A percentile compares a stretch with the other conserved stretches of the same genome.
Evolutionary conservation across 306 rosid species (phyloP).

Genomic region (Vigna hirtella): DNA sequence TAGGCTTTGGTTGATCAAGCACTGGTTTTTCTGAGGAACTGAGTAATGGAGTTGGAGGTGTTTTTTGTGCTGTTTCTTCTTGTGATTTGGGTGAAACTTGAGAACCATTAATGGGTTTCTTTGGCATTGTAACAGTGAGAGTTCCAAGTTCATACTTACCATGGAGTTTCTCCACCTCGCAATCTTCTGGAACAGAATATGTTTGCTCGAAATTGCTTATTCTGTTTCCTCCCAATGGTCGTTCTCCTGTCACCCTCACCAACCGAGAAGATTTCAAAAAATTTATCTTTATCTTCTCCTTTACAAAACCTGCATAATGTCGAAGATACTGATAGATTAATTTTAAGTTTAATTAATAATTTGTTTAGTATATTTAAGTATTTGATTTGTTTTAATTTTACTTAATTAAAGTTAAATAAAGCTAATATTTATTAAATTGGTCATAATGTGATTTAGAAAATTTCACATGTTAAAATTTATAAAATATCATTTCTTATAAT

Average conservation of each 20-base stretch:
- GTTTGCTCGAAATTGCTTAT: constrained; percentile 54
- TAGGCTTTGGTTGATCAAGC: constrained; percentile 1
- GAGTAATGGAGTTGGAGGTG: not conserved
- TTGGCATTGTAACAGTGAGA: constrained; percentile 64
- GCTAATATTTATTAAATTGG: too few relatives aligned
- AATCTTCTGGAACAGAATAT: constrained; percentile 48
- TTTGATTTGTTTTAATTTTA: too few relatives aligned
- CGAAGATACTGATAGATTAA: not conserved
- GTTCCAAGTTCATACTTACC: constrained; percentile 48
- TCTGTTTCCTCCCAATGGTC: constrained; percentile 46
- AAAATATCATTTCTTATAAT: too few relatives aligned
- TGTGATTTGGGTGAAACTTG: constrained; percentile 19
- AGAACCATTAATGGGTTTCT: constrained; percentile 29
- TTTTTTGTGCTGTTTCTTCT: constrained; percentile 31
- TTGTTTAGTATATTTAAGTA: too few relatives aligned
- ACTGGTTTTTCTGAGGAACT: constrained; percentile 26
- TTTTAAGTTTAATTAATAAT: too few relatives aligned
- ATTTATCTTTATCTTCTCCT: constrained; percentile 54
- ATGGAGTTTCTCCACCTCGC: constrained; percentile 41
- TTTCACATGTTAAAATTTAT: too few relatives aligned
- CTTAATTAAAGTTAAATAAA: too few relatives aligned
- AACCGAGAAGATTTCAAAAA: not conserved
- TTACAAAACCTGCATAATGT: constrained; percentile 51
- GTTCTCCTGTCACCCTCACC: constrained; percentile 52
- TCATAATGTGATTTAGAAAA: too few relatives aligned